A percentile compares a stretch with the other conserved stretches of the same genome.
phyloP scores from a whole-genome alignment of 208 protist species.

The Trypanosoma rangeli region DNA sequence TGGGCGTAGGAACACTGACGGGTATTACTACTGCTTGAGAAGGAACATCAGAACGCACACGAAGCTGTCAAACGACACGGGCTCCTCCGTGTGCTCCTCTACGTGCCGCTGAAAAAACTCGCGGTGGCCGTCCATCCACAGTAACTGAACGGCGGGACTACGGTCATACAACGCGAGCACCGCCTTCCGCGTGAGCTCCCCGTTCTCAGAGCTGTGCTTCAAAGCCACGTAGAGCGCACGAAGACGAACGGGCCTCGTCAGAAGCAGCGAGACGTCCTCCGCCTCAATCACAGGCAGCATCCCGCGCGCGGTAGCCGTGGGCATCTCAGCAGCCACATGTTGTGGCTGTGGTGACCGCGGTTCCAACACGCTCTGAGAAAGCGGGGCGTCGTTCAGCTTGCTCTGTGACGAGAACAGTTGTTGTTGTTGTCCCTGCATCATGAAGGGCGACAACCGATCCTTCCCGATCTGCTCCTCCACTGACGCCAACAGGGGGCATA shows the following conservation, averaged over 20 bases:
- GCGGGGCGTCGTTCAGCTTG: not conserved
- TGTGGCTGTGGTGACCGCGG: not conserved
- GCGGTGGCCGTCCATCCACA: conserved; percentile 23
- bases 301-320: not conserved
- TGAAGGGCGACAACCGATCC: not conserved
- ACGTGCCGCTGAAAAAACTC: conserved; percentile 19
- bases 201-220: conserved; percentile 5
- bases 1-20: not conserved
- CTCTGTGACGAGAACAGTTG: not conserved
- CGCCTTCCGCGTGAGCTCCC: conserved; percentile 19
- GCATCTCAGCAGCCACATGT: no score
- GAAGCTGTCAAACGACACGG: conserved; percentile 31
- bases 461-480: not conserved
- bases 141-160: conserved; percentile 35
- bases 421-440: not conserved
- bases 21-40: conserved; percentile 14
- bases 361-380: not conserved
- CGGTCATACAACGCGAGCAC: conserved; percentile 30
- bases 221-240: conserved; percentile 35
- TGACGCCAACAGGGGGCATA: not conserved
- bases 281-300: conserved; percentile 21
- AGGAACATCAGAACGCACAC: conserved; percentile 27
- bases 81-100: conserved; percentile 19
- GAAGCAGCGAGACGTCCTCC: conserved; percentile 26
- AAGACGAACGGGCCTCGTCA: conserved; percentile 27